Evolutionary conservation across 2,329 filamentous ascomycete species (phyloP).

Genomic region (Clarireedia paspali): DNA sequence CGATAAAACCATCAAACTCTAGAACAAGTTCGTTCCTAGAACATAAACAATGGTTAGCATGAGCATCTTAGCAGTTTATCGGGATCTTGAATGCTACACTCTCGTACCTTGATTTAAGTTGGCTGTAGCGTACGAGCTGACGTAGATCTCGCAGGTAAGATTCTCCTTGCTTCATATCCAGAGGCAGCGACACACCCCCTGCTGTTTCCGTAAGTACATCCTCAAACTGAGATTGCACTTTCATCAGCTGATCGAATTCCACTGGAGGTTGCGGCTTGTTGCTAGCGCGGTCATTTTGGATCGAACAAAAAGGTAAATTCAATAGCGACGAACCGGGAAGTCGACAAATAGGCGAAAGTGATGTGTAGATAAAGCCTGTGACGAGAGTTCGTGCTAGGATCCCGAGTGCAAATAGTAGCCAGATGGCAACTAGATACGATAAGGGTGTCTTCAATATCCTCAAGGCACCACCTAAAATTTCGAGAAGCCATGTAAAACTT

Average conservation of each 20-base stretch:
- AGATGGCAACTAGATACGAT: slow-evolving; percentile 52
- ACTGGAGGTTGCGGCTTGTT: slow-evolving; percentile 23
- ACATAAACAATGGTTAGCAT: not conserved
- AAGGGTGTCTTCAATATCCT: slow-evolving; percentile 57
- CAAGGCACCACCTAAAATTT: slow-evolving; percentile 51
- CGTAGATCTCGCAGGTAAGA: slow-evolving; percentile 66
- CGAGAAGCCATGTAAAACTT: slow-evolving; percentile 41
- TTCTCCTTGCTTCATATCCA: slow-evolving; percentile 74
- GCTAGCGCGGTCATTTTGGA: slow-evolving; percentile 17
- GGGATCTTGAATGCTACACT: no score
- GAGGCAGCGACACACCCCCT: slow-evolving; percentile 58
- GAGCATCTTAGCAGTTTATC: no score
- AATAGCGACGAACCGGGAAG: slow-evolving; percentile 58
- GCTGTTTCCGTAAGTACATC: slow-evolving; percentile 62
- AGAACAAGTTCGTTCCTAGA: slow-evolving; percentile 61
- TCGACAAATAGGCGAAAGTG: slow-evolving; percentile 61
- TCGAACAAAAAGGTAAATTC: slow-evolving; percentile 56
- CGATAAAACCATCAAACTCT: slow-evolving; percentile 71
- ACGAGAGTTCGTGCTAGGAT: slow-evolving; percentile 56
- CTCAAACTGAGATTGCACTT: slow-evolving; percentile 68
- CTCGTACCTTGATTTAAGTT: slow-evolving; percentile 46
- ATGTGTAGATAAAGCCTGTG: slow-evolving; percentile 50
- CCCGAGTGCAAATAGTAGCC: slow-evolving; percentile 50
- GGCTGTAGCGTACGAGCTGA: slow-evolving; percentile 62
- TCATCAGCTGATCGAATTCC: slow-evolving; percentile 70